Evolutionary conservation across 176 grass and related monocot genomes (phyloP).

Genomic region (Zea mays): DNA sequence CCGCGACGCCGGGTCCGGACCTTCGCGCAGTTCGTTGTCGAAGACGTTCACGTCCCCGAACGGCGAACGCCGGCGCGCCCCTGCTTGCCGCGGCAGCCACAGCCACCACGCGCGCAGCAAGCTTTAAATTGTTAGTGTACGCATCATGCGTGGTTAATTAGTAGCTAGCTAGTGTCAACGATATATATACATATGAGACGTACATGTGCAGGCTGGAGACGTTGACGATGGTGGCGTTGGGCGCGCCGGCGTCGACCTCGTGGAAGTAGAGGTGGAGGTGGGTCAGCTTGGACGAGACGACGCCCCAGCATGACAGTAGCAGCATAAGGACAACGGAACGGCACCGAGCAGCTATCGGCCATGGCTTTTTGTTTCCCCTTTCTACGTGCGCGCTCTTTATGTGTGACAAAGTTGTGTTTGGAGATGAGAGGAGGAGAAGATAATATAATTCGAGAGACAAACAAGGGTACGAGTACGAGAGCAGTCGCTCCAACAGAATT

Average conservation of each 20-base stretch:
- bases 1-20: conserved; percentile 44
- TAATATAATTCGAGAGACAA: too few relatives aligned
- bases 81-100: background rate
- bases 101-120: too few relatives aligned
- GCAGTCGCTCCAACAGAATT: too few relatives aligned
- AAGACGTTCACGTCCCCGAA: conserved; percentile 52
- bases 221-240: conserved; percentile 40
- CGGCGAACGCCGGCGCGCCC: conserved; percentile 45
- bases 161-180: background rate
- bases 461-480: too few relatives aligned
- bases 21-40: conserved; percentile 49
- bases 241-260: conserved; percentile 41
- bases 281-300: background rate
- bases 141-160: too few relatives aligned
- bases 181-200: background rate
- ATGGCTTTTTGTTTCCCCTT: background rate
- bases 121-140: too few relatives aligned
- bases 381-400: too few relatives aligned
- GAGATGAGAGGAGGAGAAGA: too few relatives aligned
- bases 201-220: conserved; percentile 33
- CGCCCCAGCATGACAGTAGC: background rate
- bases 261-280: conserved; percentile 79
- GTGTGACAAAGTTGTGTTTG: too few relatives aligned
- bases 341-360: background rate
- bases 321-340: background rate